phyloP scores from a whole-genome alignment of 1,284 basidiomycete species.

The Ustilago tritici region DNA sequence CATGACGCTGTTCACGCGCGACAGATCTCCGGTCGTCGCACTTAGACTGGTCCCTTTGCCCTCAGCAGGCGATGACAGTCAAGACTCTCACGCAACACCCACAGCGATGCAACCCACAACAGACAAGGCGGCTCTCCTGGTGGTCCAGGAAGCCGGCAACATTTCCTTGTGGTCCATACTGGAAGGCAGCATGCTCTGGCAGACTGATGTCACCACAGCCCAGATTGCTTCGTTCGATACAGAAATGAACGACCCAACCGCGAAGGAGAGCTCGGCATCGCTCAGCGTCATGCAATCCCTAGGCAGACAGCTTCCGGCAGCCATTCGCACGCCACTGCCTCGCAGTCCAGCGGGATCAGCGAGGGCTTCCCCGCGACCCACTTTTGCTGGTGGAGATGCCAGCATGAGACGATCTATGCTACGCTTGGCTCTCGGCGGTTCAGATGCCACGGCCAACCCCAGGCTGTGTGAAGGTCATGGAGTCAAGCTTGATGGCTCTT shows the following conservation, averaged over 20 bases:
- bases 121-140: constrained; percentile 25
- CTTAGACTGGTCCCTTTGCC: constrained; percentile 30
- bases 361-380: constrained; percentile 32
- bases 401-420: constrained; percentile 36
- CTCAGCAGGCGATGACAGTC: background rate
- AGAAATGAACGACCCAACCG: constrained; percentile 10
- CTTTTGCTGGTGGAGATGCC: constrained; percentile 21
- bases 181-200: constrained; percentile 38
- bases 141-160: constrained; percentile 45
- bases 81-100: background rate
- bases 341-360: constrained; percentile 42
- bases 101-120: background rate
- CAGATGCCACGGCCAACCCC: constrained; percentile 18
- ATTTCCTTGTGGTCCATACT: constrained; percentile 43
- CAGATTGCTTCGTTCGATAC: background rate
- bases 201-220: constrained; percentile 31
- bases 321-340: constrained; percentile 35
- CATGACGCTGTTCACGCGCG: constrained; percentile 33
- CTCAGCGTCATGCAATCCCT: constrained; percentile 36
- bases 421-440: constrained; percentile 23
- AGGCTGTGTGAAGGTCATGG: constrained; percentile 28
- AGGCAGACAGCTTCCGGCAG: constrained; percentile 34
- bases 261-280: constrained; percentile 17
- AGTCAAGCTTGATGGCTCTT: constrained; percentile 18
- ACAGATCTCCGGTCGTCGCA: constrained; percentile 41